phyloP scores from a whole-genome alignment of 202 grass and related monocot species.

The Bolboschoenoplectus hybrid region DNA sequence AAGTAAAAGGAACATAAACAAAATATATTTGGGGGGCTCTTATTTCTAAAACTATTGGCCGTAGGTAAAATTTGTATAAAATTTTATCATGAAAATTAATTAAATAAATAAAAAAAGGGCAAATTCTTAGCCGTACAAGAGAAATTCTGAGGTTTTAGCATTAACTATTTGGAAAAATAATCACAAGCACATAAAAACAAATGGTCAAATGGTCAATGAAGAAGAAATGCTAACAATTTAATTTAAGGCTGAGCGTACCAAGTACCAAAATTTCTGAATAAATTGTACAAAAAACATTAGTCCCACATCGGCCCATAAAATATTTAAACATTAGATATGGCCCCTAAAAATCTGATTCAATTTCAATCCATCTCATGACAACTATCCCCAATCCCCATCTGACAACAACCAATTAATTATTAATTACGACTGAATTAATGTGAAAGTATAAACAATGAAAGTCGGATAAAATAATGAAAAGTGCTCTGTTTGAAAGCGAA shows the following conservation, averaged over 20 bases:
- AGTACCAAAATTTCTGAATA: not conserved
- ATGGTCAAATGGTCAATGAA: not conserved
- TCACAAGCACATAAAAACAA: too few species aligned
- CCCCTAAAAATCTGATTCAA: not conserved
- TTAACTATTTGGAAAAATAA: too few species aligned
- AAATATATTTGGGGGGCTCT: too few species aligned
- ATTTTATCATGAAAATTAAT: too few species aligned
- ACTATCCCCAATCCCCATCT: slow-evolving; percentile 6
- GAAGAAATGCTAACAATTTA: not conserved
- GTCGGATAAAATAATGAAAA: slow-evolving; percentile 13
- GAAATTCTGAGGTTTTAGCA: too few species aligned
- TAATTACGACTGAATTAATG: not conserved
- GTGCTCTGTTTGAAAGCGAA: not conserved
- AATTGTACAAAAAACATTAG: not conserved
- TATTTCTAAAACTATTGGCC: too few species aligned
- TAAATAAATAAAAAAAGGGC: too few species aligned
- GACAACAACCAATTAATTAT: not conserved
- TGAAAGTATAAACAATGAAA: slow-evolving; percentile 3
- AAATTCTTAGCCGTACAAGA: too few species aligned
- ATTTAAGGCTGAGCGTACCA: not conserved
- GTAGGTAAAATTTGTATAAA: too few species aligned
- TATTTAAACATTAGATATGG: not conserved
- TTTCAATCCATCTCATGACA: slow-evolving; percentile 29
- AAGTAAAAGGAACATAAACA: too few species aligned
- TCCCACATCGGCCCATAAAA: not conserved